phyloP scores from a whole-genome alignment of 805 yeast genomes.

The Zygosaccharomyces lentus region DNA sequence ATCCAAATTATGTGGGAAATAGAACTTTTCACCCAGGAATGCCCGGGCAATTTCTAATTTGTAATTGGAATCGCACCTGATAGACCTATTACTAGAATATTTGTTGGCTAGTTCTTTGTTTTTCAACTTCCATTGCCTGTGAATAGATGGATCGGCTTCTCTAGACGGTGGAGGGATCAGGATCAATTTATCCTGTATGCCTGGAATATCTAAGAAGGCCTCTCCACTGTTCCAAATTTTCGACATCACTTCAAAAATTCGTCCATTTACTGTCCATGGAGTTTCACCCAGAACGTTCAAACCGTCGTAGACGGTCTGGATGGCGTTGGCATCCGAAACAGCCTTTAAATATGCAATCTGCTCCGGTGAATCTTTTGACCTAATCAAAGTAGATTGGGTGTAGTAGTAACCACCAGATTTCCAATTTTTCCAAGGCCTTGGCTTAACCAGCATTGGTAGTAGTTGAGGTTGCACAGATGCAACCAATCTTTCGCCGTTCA shows the following conservation, averaged over 20 bases:
- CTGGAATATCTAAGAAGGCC: slow-evolving; percentile 67
- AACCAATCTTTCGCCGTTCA: slow-evolving; percentile 61
- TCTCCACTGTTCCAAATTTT: slow-evolving; percentile 86
- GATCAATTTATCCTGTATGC: slow-evolving; percentile 42
- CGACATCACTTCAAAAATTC: slow-evolving; percentile 62
- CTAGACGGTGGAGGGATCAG: slow-evolving; percentile 56
- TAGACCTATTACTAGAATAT: slow-evolving; percentile 68
- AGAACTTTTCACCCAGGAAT: slow-evolving; percentile 71
- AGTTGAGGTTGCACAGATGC: slow-evolving; percentile 78
- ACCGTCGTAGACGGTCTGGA: slow-evolving; percentile 70
- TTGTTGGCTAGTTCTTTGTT: slow-evolving; percentile 56
- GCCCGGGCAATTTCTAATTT: slow-evolving; percentile 95
- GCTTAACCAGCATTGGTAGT: slow-evolving; percentile 88
- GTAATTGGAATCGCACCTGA: slow-evolving; percentile 90
- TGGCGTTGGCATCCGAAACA: slow-evolving; percentile 64
- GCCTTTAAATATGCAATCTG: slow-evolving; percentile 84
- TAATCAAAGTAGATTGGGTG: slow-evolving; percentile 57
- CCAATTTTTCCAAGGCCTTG: slow-evolving; percentile 82
- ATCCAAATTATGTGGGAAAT: slow-evolving; percentile 77
- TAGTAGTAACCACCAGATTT: slow-evolving; percentile 81
- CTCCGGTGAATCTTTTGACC: slow-evolving; percentile 83
- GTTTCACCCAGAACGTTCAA: slow-evolving; percentile 81
- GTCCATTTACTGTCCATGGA: slow-evolving; percentile 86
- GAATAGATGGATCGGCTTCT: slow-evolving; percentile 66
- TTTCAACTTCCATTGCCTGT: slow-evolving; percentile 62